Percentiles rank a stretch among this genome's conserved stretches.
These are phyloP conservation scores for Mycosphaerella sp. DNA, from an alignment of 2,329 filamentous ascomycete genomes.

Conservation along the genomic window DNA sequence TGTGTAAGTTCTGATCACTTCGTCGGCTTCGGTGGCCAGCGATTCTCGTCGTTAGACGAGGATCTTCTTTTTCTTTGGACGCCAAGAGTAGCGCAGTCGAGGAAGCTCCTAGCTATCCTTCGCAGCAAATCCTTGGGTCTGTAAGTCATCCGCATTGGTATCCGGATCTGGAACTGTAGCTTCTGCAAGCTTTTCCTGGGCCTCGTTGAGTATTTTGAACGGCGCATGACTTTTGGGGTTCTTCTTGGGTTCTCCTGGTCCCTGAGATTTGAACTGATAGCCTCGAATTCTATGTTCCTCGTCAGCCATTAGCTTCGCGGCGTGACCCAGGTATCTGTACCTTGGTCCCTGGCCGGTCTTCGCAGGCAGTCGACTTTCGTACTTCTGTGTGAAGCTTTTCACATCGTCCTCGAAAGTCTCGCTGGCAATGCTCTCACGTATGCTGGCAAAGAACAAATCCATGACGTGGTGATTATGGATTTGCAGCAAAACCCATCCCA, in stretches of 20 bases:
- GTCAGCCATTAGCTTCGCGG: constrained; percentile 13
- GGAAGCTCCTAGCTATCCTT: constrained; percentile 17
- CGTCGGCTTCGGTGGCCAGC: neutral
- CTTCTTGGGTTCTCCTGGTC: constrained; percentile 58
- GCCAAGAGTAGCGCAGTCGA: neutral
- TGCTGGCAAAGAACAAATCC: constrained; percentile 62
- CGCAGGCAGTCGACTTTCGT: constrained; percentile 64
- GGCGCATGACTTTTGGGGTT: constrained; percentile 64
- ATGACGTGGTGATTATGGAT: constrained; percentile 80
- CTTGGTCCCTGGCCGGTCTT: constrained; percentile 73
- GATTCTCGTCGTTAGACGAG: neutral
- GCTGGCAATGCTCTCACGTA: constrained; percentile 58
- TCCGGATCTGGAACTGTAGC: constrained; percentile 43
- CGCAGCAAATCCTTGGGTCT: constrained; percentile 36
- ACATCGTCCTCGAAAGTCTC: constrained; percentile 51
- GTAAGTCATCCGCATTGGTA: constrained; percentile 47
- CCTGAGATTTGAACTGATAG: constrained; percentile 71
- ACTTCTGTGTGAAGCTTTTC: constrained; percentile 57
- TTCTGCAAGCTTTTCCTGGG: constrained; percentile 43
- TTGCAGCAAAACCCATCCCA: constrained; percentile 88
- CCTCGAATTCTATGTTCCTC: constrained; percentile 54
- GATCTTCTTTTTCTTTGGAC: neutral
- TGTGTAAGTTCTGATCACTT: neutral
- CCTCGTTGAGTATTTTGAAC: constrained; percentile 56
- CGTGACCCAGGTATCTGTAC: constrained; percentile 27